A percentile compares a stretch with the other conserved stretches of the same genome.
phyloP scores from a whole-genome alignment of 169 alveolate genomes.

The Babesia microti region DNA sequence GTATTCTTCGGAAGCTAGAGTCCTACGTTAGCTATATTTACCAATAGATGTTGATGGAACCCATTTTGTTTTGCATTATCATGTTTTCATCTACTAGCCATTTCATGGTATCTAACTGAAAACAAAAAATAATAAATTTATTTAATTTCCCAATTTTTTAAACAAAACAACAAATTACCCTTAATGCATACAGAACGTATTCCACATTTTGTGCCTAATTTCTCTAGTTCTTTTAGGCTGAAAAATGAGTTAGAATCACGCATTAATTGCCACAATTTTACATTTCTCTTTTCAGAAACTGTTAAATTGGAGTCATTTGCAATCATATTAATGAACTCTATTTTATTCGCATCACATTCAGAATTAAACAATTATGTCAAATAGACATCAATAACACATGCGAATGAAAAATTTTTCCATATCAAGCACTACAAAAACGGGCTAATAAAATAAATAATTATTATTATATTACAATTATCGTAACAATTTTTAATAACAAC shows the following conservation, averaged over 20 bases:
- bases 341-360: background rate
- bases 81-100: conserved; percentile 37
- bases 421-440: background rate
- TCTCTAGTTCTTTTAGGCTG: conserved; percentile 29
- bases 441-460: background rate
- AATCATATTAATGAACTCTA: conserved; percentile 1
- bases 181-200: conserved; percentile 34
- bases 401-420: no score
- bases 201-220: conserved; percentile 26
- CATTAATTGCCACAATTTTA: conserved; percentile 38
- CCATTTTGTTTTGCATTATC: conserved; percentile 36
- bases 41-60: conserved; percentile 36
- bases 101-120: conserved; percentile 25
- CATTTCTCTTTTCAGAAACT: conserved; percentile 26
- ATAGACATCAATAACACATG: conserved; percentile 1
- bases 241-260: conserved; percentile 34
- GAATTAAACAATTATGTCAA: conserved; percentile 1
- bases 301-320: no score
- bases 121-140: background rate
- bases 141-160: background rate
- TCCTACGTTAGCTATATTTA: conserved; percentile 8
- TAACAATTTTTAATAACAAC: background rate
- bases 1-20: conserved; percentile 31
- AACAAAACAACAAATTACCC: conserved; percentile 17
- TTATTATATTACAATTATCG: conserved; percentile 1